These are phyloP conservation scores for Pseudogymnoascus verrucosus DNA, from an alignment of 2,329 filamentous ascomycete species.

Conservation along the genomic window DNA sequence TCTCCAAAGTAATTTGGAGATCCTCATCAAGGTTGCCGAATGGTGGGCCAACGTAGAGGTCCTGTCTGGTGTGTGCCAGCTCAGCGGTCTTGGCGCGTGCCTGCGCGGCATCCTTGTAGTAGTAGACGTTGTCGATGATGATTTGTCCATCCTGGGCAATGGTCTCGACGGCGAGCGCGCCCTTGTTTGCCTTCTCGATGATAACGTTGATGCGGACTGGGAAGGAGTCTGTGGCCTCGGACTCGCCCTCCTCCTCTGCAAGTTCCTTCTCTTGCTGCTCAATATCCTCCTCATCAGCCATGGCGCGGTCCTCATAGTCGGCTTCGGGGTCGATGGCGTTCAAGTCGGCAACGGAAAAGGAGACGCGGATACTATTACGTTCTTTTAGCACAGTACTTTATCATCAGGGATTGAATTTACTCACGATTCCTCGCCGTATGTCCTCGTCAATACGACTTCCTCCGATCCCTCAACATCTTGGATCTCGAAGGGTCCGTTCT, in stretches of 20 bases:
- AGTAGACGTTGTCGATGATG: constrained; percentile 83
- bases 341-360: constrained; percentile 79
- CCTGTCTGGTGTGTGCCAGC: constrained; percentile 65
- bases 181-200: constrained; percentile 73
- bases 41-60: constrained; percentile 80
- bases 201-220: constrained; percentile 79
- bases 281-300: constrained; percentile 45
- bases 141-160: constrained; percentile 79
- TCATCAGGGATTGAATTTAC: constrained; percentile 21
- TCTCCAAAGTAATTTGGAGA: constrained; percentile 83
- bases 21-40: constrained; percentile 95
- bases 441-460: constrained; percentile 76
- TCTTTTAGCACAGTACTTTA: not conserved
- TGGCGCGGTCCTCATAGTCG: constrained; percentile 48
- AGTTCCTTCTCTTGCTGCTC: constrained; percentile 48
- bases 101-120: constrained; percentile 70
- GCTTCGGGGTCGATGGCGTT: constrained; percentile 54
- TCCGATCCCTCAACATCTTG: constrained; percentile 77
- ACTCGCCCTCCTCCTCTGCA: constrained; percentile 48
- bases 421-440: constrained; percentile 81
- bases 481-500: constrained; percentile 77
- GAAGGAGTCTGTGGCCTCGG: constrained; percentile 49
- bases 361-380: constrained; percentile 58
- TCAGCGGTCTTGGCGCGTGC: constrained; percentile 71
- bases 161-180: constrained; percentile 80